Base-by-base conservation (phyloP, 352 stramenopile genomes). In the Phytophthora chlamydospora region DNA sequence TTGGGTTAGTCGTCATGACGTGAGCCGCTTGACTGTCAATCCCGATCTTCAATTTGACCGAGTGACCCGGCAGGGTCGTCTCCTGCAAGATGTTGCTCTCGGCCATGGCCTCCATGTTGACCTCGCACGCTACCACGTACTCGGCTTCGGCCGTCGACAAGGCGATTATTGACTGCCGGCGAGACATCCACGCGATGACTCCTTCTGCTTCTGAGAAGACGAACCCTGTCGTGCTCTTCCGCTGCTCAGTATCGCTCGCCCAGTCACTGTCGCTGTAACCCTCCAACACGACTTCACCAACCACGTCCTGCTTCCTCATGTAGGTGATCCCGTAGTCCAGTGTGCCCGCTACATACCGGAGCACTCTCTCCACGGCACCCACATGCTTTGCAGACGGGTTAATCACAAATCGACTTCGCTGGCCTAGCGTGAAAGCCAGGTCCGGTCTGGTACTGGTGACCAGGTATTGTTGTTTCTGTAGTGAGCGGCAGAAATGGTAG, bases 261-360 rank as follows among this genome's bases (percentile, higher is more conserved):
- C 43, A 50, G 43, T 38, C 36, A 12, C 24, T 27, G 21, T 49
- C 43, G 9, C 24, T 27, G 13, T 34, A 52, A 16, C 32, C 29
- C 31, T 31, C 41, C 8, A 52, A 52, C 45, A 52, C 31, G 21
- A 24, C 21, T n/a, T n/a, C n/a, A n/a, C n/a, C n/a, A n/a, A n/a
- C n/a, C n/a, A 24, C 21, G 21, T 24, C 21, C 21, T 24, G 21
- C 21, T 24, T 24, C 21, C 21, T 24, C 21, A 3, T 24, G 21
- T 24, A 24, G 21, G 21, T 24, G 29, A 52, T 10, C 6, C 45
- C 45, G 14, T 42, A 3, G 32, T 31, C 45, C 31, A 42, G 45
- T 5, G 45, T 52, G 5, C 31, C 41, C 45, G 29, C 41, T n/a
- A 52, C 7, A 13, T 36, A 48, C 42, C 34, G 32, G 19, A 48